A percentile compares a stretch with the other conserved stretches of the same genome.
phyloP scores from a whole-genome alignment of 1,284 basidiomycete genomes.

The Papiliotrema terrestris region DNA sequence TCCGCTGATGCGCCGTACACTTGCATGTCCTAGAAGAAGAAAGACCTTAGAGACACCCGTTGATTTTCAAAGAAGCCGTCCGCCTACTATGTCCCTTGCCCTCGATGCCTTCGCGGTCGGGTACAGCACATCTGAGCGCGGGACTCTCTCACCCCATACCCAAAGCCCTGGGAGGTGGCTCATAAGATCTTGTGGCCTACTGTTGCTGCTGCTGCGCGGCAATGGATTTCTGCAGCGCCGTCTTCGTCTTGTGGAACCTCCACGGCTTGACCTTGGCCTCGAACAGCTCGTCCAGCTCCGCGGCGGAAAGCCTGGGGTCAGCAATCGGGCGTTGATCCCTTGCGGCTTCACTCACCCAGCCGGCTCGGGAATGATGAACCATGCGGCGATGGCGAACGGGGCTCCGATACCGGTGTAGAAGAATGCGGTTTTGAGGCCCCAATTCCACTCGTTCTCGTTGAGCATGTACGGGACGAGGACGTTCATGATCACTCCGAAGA shows the following conservation, averaged over 20 bases:
- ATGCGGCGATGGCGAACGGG: constrained; percentile 12
- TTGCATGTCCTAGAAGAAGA: too few species aligned
- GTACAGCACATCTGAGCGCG: too few species aligned
- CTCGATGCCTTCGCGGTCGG: too few species aligned
- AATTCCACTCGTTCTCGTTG: constrained; percentile 16
- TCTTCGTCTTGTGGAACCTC: constrained; percentile 25
- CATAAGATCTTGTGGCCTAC: neutral
- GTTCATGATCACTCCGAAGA: constrained; percentile 20
- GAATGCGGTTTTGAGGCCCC: constrained; percentile 22
- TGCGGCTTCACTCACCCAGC: constrained; percentile 11
- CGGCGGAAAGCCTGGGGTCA: constrained; percentile 9
- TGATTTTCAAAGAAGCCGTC: too few species aligned
- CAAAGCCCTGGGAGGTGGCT: too few species aligned
- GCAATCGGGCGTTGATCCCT: too few species aligned
- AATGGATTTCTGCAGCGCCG: constrained; percentile 11
- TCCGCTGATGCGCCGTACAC: too few species aligned
- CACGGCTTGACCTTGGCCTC: constrained; percentile 18
- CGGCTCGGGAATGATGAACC: constrained; percentile 25
- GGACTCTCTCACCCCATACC: too few species aligned
- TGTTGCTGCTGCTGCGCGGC: neutral
- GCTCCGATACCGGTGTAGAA: constrained; percentile 22
- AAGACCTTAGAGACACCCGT: too few species aligned
- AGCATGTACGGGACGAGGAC: constrained; percentile 22
- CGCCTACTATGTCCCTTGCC: too few species aligned
- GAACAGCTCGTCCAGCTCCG: constrained; percentile 23